Conservation (phyloP, 306 rosid genomes). For the Oxytropis ochrocephala region DNA sequence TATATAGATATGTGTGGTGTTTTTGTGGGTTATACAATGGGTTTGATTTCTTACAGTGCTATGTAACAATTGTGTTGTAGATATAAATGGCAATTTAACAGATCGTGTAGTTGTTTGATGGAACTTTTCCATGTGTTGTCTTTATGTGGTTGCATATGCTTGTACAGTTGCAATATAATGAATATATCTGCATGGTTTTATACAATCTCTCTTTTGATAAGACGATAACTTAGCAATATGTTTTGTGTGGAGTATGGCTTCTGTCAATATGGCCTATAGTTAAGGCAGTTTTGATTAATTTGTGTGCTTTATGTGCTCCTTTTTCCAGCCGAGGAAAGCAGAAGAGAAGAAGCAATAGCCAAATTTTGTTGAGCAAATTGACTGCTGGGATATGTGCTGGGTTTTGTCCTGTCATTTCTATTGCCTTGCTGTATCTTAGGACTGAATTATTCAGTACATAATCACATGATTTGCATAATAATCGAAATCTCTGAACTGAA, state of each 20-base stretch:
- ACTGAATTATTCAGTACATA: slow-evolving; percentile 1
- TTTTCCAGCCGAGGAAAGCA: slow-evolving; percentile 90
- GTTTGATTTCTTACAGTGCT: background rate
- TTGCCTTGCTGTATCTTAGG: slow-evolving; percentile 13
- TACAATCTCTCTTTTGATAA: background rate
- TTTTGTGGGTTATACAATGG: background rate
- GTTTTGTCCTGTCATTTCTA: background rate
- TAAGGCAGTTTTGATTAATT: background rate
- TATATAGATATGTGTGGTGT: background rate
- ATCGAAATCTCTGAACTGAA: background rate
- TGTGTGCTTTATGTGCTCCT: background rate
- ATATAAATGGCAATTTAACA: background rate
- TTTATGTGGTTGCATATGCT: background rate
- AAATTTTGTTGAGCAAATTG: background rate
- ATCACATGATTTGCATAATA: slow-evolving; percentile 16
- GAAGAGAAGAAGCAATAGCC: slow-evolving; percentile 69
- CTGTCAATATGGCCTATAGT: background rate
- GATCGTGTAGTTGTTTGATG: background rate
- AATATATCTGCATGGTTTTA: slow-evolving; percentile 6
- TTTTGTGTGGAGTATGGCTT: background rate
- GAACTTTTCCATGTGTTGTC: background rate
- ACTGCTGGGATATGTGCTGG: slow-evolving; percentile 5
- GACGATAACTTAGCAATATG: background rate
- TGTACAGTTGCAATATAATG: background rate
- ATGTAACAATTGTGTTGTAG: background rate